Evolutionary conservation across 2,329 filamentous ascomycete species (phyloP), one percentile per base, ranked within the genome.

Genomic region (Helotiales sp.): DNA sequence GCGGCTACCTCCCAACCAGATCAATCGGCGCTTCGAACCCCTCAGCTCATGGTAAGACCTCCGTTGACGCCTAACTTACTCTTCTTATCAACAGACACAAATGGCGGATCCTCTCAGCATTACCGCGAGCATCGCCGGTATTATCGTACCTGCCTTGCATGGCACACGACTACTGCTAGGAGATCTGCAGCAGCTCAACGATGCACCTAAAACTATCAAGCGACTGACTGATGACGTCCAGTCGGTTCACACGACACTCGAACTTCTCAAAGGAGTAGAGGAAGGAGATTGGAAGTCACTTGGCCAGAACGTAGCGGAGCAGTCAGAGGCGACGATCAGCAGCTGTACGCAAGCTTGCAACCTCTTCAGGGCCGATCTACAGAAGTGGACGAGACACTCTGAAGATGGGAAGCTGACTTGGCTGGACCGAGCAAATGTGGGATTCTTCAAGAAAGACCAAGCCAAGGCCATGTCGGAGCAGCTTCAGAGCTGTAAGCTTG

Each of bases 391-490:
- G 29, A 67, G 66, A 63, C 69, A 72, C 55, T 71, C 67, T 38
- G 51, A 66, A 56, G 66, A 69, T 55, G 66, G 69, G 47, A 72
- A 66, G 52, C 60, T 73, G 25, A 57, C 67, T 55, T 71, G 62
- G 67, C 64, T 60, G 58, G 71, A 72, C 59, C 64, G 67, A 63
- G 64, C 67, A 62, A 72, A 62, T 52, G 68, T 73, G 24, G 71
- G 72, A 58, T 67, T 73, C 63, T 68, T 73, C 60, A 73, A 70
- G 66, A 58, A 73, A 61, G 59, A 63, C 47, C 61, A 72, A 60
- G 61, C 70, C 22, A 72, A 69, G 61, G 67, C 70, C 44, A 72
- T 72, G 59, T 72, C 69, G 25, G 67, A 70, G 59, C 69, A 72
- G 64, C 68, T 73, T 60, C 64, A 68, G 60, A 69, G 58, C 60